Evolutionary conservation across 306 rosid genomes (phyloP), one percentile per base, ranked within the genome.

Genomic region (Mimosa bimucronata): DNA sequence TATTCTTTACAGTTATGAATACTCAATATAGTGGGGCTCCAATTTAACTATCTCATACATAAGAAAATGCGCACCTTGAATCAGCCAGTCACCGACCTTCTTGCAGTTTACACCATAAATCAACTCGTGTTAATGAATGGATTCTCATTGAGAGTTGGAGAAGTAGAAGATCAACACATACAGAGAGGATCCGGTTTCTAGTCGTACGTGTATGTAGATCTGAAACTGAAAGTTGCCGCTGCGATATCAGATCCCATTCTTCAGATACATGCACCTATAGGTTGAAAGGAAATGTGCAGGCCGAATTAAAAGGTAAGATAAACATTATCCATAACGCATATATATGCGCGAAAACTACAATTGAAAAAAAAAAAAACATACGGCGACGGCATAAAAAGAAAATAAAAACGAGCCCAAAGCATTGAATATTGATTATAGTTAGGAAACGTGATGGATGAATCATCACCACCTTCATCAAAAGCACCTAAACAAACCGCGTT

Each of bases 221-320:
- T 44, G 15, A 44, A 44, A 10, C 15, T 16, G n/a, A 48, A 44
- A 67, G 23, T 18, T 50, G 23, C 23, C 7, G 21, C 7, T 18
- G 42, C 9, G 26, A n/a, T n/a, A n/a, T n/a, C n/a, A 26, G 66
- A 67, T 52, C 81, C 64, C 34, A 44, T 57, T 58, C 34, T 52
- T 25, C 19, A 31, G 41, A 21, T 53, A 30, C 12, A 81, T 23
- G 21, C 61, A 52, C 31, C 15, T 7, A n/a, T 25, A 75, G 6
- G 71, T 52, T 7, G 26, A 15, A 60, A 58, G 66, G 65, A n/a
- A 23, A 25, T 58, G 66, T 13, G 16, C 15, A 2, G 55, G 15
- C 41, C 7, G 3, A 25, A 55, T 13, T 13, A 53, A 34, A 21
- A 8, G 52, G 13, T 37, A 37, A 37, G 8, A 34, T 2, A 74